A percentile compares a stretch with the other conserved stretches of the same genome.
phyloP scores from a whole-genome alignment of 108 stramenopile species.

The Stephanodiscus triporus region DNA sequence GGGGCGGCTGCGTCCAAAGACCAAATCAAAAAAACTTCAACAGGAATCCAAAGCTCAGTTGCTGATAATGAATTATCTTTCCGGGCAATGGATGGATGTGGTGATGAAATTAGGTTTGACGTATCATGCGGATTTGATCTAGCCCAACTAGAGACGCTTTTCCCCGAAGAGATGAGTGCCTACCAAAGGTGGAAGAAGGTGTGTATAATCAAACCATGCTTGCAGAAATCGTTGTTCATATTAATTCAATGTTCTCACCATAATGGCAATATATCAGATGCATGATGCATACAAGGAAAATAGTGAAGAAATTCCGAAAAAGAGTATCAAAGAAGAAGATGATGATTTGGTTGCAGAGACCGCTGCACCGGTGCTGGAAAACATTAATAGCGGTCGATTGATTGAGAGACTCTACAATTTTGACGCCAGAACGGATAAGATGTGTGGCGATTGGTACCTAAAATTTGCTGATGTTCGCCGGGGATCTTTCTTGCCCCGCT shows the following conservation, averaged over 20 bases:
- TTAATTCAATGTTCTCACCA: neutral
- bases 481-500: slow-evolving; percentile 69
- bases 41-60: slow-evolving; percentile 7
- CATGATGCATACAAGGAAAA: slow-evolving; percentile 56
- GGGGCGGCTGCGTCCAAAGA: slow-evolving; percentile 8
- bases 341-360: slow-evolving; percentile 23
- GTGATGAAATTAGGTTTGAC: slow-evolving; percentile 46
- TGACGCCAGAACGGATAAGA: slow-evolving; percentile 74
- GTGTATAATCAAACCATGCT: neutral
- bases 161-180: slow-evolving; percentile 83
- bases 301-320: slow-evolving; percentile 23
- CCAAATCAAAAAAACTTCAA: slow-evolving; percentile 21
- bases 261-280: slow-evolving; percentile 43
- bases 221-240: neutral
- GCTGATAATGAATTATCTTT: slow-evolving; percentile 61
- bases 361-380: slow-evolving; percentile 30
- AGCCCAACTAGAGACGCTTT: slow-evolving; percentile 59
- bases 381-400: slow-evolving; percentile 42
- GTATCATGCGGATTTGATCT: slow-evolving; percentile 71
- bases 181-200: slow-evolving; percentile 76
- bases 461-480: slow-evolving; percentile 68
- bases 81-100: slow-evolving; percentile 49
- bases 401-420: slow-evolving; percentile 68
- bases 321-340: slow-evolving; percentile 18
- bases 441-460: slow-evolving; percentile 71